Conservation (phyloP, 2,329 filamentous ascomycete genomes). For the Escovopsis sp. region DNA sequence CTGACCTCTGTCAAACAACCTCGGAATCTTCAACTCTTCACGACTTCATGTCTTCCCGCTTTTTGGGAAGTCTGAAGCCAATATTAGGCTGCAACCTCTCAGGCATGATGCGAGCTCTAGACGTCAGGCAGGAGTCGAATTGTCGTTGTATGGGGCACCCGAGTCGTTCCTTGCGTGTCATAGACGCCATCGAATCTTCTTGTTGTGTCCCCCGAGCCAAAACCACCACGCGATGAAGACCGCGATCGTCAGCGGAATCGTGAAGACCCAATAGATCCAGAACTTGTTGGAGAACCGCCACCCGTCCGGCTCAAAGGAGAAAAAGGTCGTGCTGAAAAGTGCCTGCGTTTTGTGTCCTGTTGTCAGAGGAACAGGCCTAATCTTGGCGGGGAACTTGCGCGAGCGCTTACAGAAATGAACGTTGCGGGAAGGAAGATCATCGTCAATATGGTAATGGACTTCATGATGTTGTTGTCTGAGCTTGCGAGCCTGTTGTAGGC, state of each 20-base stretch:
- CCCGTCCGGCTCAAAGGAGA: neutral
- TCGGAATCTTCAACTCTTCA: too few relatives aligned
- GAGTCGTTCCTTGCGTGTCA: too few relatives aligned
- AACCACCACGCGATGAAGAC: neutral
- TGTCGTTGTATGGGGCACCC: too few relatives aligned
- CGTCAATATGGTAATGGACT: neutral
- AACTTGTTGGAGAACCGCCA: neutral
- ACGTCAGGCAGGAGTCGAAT: too few relatives aligned
- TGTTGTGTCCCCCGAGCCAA: neutral
- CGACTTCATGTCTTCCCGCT: too few relatives aligned
- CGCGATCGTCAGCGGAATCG: neutral
- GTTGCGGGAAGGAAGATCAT: neutral
- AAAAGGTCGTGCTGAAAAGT: neutral
- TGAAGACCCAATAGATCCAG: neutral
- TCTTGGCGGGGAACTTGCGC: neutral
- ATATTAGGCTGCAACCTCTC: too few relatives aligned
- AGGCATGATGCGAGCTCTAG: too few relatives aligned
- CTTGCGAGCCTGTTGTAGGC: neutral
- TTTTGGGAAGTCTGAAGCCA: too few relatives aligned
- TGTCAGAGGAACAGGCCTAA: neutral
- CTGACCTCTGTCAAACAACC: too few relatives aligned
- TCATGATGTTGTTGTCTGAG: neutral
- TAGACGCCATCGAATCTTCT: too few relatives aligned
- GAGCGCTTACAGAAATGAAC: neutral
- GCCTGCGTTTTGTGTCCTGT: neutral